A percentile compares a stretch with the other conserved stretches of the same genome.
phyloP scores from a whole-genome alignment of 2,329 filamentous ascomycete genomes.

The Pyricularia sp. region DNA sequence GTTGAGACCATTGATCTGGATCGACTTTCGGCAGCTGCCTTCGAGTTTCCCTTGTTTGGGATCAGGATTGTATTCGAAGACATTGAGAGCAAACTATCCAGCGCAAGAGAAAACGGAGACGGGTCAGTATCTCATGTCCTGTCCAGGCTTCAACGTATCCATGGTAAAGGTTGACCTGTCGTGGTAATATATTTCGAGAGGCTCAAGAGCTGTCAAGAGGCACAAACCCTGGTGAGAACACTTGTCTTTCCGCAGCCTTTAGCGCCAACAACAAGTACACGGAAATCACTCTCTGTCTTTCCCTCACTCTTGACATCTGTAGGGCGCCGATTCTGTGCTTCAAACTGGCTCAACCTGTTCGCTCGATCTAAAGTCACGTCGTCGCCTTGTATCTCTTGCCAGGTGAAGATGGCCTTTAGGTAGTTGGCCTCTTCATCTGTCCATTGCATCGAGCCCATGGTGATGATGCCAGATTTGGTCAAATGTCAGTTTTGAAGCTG shows the following conservation, averaged over 20 bases:
- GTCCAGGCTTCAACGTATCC: slow-evolving; percentile 20
- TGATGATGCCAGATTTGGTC: background rate
- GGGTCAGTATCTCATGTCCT: slow-evolving; percentile 11
- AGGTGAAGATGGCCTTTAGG: slow-evolving; percentile 27
- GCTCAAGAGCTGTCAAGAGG: background rate
- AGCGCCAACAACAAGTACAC: slow-evolving; percentile 27
- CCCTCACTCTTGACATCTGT: slow-evolving; percentile 1
- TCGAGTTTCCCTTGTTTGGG: slow-evolving; percentile 14
- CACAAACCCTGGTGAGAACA: slow-evolving; percentile 25
- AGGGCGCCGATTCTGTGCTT: slow-evolving; percentile 1
- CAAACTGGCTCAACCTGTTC: slow-evolving; percentile 7
- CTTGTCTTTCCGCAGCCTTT: slow-evolving; percentile 31
- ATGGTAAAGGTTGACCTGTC: no score
- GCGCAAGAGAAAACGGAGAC: background rate
- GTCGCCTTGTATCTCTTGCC: slow-evolving; percentile 23
- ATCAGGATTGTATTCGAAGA: slow-evolving; percentile 16
- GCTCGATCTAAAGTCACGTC: slow-evolving; percentile 10
- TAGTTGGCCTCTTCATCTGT: slow-evolving; percentile 30
- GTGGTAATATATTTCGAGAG: background rate
- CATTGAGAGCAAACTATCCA: slow-evolving; percentile 22
- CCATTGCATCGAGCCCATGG: slow-evolving; percentile 23
- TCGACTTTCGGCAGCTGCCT: slow-evolving; percentile 22
- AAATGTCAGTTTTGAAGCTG: background rate
- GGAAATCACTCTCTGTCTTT: slow-evolving; percentile 23
- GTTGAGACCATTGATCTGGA: slow-evolving; percentile 19